Evolutionary conservation across 169 alveolate species (phyloP), one percentile per base, ranked within the genome.

Genomic region (Cryptosporidium ubiquitum): DNA sequence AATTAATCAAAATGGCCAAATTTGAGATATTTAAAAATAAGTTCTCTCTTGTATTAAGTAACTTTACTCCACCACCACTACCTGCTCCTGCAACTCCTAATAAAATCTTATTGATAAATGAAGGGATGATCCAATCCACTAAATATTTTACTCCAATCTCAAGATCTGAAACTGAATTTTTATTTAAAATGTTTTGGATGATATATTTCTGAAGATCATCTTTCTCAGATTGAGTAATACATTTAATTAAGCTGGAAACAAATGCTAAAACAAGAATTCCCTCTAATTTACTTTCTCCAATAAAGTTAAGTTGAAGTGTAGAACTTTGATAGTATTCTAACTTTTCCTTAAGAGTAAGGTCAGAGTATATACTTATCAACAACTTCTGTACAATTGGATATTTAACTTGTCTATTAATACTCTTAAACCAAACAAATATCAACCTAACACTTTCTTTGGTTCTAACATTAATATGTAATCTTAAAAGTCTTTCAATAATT

Each of bases 1-100:
- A 7, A 58, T 73, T 55, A 20, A 55, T 55, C 71, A 52, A 40
- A 12, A 73, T 73, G 16, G 35, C 37, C 18, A 73, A 26, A 23
- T 18, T 55, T 29, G 85, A 73, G 5, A 73, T 26, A 73, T 73
- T 73, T 0, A 73, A 16, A 73, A 73, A 73, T 20, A 73, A 23
- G 20, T 73, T 58, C 39, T 73, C 85, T 10, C 23, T n/a, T 2
- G 52, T 73, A 16, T 35, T 55, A 6, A 73, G 47, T 0, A 51
- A 1, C 33, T 73, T 73, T 2, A 58, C 5, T 14, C 70, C 68
- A 1, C 2, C 9, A 14, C 55, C 55, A 5, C 52, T n/a, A 44
- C 20, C 2, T 44, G 23, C 1, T 42, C 51, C 55, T 47, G 12
- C 20, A 3, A 5, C 66, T 23, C 18, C 66, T 26, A 10, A 55